These are phyloP conservation scores for Closterium sp. DNA, from an alignment of 139 green algal genomes.

Conservation along the genomic window DNA sequence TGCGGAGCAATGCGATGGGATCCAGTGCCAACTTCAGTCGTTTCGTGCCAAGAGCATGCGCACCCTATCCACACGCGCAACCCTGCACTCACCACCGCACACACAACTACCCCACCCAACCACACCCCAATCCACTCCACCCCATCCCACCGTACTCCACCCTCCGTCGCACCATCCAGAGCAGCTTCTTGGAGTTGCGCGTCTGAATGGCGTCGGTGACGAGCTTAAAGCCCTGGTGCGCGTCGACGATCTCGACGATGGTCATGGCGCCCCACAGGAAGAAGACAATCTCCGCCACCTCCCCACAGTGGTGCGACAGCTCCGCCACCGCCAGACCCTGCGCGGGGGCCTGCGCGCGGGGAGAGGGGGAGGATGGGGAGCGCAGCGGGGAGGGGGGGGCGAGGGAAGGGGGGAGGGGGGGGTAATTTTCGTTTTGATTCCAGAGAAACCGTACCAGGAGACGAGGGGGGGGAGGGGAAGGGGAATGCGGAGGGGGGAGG, in stretches of 20 bases:
- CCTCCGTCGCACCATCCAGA: conserved; percentile 38
- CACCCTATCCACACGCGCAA: neutral
- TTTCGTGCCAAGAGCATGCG: no score
- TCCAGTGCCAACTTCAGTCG: no score
- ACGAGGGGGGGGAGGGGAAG: no score
- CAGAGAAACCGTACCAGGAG: no score
- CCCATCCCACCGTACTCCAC: neutral
- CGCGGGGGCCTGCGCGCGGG: conserved; percentile 9
- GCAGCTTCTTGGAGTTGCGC: conserved; percentile 39
- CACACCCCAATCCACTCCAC: no score
- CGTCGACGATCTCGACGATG: conserved; percentile 71
- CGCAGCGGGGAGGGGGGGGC: neutral
- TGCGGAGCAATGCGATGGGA: no score
- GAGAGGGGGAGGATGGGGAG: neutral
- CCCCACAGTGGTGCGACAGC: conserved; percentile 2
- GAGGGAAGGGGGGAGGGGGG: neutral
- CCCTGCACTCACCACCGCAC: neutral
- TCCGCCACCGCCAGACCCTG: conserved; percentile 29
- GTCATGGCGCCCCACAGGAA: conserved; percentile 79
- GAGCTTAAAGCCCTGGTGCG: conserved; percentile 67
- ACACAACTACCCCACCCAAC: neutral
- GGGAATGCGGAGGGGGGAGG: neutral
- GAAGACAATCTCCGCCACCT: conserved; percentile 65
- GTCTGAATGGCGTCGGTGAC: conserved; percentile 63
- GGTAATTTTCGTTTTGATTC: no score